Percentiles rank a stretch among this genome's conserved stretches.
These are phyloP conservation scores for Tetrapisispora taiwanensis DNA, from an alignment of 805 yeast species.

Conservation along the genomic window DNA sequence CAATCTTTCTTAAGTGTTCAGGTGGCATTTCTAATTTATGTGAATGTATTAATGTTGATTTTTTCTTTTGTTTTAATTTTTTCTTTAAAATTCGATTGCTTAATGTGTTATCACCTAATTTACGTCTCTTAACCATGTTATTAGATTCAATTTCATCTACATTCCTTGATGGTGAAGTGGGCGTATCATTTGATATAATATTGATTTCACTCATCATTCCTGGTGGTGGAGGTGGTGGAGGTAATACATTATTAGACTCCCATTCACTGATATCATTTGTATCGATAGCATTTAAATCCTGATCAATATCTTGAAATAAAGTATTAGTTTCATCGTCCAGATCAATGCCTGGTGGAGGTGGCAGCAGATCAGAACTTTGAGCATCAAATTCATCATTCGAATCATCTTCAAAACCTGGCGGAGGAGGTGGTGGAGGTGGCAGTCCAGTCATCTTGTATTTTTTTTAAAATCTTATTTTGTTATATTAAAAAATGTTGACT, in stretches of 20 bases:
- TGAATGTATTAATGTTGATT: constrained; percentile 41
- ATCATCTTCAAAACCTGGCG: constrained; percentile 14
- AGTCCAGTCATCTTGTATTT: constrained; percentile 5
- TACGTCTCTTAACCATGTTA: not conserved
- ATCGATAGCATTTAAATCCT: constrained; percentile 5
- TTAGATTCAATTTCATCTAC: not conserved
- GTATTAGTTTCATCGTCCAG: constrained; percentile 1
- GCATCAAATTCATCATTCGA: constrained; percentile 2
- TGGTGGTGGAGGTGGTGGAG: constrained; percentile 23
- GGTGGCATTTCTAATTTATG: constrained; percentile 82
- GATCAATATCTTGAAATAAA: constrained; percentile 4
- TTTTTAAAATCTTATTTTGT: too few species aligned
- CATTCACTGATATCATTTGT: not conserved
- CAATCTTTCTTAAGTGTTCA: constrained; percentile 78
- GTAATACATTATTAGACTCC: constrained; percentile 7
- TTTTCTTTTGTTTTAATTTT: constrained; percentile 5
- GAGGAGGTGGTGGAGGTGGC: constrained; percentile 24
- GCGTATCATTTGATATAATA: constrained; percentile 2
- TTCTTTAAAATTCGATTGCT: constrained; percentile 7
- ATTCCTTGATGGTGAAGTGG: constrained; percentile 4
- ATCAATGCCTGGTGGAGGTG: constrained; percentile 15
- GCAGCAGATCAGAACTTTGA: constrained; percentile 23
- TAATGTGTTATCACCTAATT: constrained; percentile 22
- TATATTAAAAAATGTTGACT: too few species aligned
- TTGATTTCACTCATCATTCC: constrained; percentile 6